A percentile compares a stretch with the other conserved stretches of the same genome.
These are phyloP conservation scores for Emydomyces testavorans DNA, from an alignment of 2,329 filamentous ascomycete genomes.

Conservation along the genomic window DNA sequence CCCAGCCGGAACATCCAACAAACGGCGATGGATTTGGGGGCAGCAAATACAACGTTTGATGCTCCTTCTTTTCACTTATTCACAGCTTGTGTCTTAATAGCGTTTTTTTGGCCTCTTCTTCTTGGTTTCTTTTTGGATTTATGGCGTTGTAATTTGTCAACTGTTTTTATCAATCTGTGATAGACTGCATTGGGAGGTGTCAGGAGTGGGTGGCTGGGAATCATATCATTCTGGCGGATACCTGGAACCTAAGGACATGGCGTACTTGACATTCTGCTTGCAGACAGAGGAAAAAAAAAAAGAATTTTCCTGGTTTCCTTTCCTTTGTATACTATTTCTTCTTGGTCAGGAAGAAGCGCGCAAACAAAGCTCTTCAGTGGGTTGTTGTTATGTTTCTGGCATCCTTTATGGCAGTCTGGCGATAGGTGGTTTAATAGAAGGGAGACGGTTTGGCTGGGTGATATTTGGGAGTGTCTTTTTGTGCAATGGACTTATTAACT, in stretches of 20 bases:
- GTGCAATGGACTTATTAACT: no score
- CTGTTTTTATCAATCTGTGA: not conserved
- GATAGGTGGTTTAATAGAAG: not conserved
- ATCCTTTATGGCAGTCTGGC: not conserved
- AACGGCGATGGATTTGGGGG: conserved; percentile 1
- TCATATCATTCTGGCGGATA: conserved; percentile 1
- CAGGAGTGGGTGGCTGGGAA: conserved; percentile 3
- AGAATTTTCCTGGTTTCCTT: not conserved
- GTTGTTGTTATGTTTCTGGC: not conserved
- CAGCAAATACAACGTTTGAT: not conserved
- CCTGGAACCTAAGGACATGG: not conserved
- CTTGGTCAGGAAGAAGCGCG: not conserved
- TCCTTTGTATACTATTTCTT: conserved; percentile 2
- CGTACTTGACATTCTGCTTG: conserved; percentile 4
- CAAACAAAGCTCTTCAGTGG: not conserved
- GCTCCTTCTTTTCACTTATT: not conserved
- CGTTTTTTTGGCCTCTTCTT: not conserved
- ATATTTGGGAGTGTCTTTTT: no score
- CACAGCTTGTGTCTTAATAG: not conserved
- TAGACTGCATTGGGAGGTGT: conserved; percentile 4
- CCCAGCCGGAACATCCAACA: conserved; percentile 6
- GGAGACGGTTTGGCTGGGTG: not conserved
- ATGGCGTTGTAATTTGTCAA: no score
- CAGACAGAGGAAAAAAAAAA: not conserved
- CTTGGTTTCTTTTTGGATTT: not conserved